Evolutionary conservation across 306 rosid genomes (phyloP).

Genomic region (Trifolium subterraneum): DNA sequence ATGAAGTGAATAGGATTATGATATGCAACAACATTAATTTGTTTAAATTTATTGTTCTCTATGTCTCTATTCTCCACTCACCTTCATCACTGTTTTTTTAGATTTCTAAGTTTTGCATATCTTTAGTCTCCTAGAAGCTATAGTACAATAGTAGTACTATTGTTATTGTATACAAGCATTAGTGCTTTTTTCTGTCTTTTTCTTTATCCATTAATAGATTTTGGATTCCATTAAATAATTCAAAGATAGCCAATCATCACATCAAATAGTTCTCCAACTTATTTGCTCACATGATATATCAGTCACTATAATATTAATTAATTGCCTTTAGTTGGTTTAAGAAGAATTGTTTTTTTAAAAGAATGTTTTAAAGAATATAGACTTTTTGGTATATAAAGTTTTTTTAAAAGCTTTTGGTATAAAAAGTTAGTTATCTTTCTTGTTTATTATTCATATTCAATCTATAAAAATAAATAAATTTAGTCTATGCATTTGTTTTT

Average conservation of each 20-base stretch:
- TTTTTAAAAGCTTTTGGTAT: not conserved
- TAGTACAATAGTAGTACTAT: not conserved
- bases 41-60: constrained; percentile 34
- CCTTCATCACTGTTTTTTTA: constrained; percentile 40
- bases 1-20: constrained; percentile 82
- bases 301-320: constrained; percentile 40
- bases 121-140: constrained; percentile 33
- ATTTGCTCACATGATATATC: constrained; percentile 38
- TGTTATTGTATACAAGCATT: not conserved
- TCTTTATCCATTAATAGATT: constrained; percentile 38
- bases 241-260: constrained; percentile 41
- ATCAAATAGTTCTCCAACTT: constrained; percentile 41
- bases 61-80: constrained; percentile 45
- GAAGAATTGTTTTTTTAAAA: constrained; percentile 3
- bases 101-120: constrained; percentile 33
- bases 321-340: constrained; percentile 33
- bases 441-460: no score
- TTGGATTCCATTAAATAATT: constrained; percentile 38
- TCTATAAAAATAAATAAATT: no score
- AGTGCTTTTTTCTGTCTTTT: constrained; percentile 34
- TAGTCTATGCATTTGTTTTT: no score
- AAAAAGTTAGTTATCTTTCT: not conserved
- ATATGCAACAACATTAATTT: constrained; percentile 49
- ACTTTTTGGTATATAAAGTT: constrained; percentile 26
- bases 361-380: not conserved